Base-by-base conservation (phyloP, 2,329 filamentous ascomycete species). In the Chrysosporium keratinophilum region DNA sequence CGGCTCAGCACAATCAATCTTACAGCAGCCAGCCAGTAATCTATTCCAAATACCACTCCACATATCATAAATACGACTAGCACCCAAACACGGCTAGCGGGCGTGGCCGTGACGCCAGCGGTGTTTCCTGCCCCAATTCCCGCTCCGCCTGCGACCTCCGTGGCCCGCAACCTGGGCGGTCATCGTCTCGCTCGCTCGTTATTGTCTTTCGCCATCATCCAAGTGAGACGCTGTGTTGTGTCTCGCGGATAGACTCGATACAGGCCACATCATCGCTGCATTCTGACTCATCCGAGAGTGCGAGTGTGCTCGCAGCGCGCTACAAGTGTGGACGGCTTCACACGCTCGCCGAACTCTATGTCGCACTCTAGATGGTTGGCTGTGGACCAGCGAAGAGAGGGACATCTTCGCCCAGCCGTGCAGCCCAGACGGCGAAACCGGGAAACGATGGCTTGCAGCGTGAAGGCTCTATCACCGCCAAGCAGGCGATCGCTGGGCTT, bases 81-180 rank as follows among this genome's bases (percentile, higher is more conserved):
- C 23, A 28, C 7, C 23, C 7, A 28, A 28, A 28, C 23, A n/a
- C 23, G 23, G 23, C 23, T 37, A 12, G 35, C 10, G n/a, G 35
- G 11, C 4, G 11, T 37, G 35, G 10, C 4, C 35, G 35, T 3
- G n/a, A 12, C 33, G 12, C 5, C 5, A 34, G 33, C 5, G 12
- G 44, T 14, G 44, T 15, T 4, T 14, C 1, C 17, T 23, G 5
- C 11, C 7, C 9, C 17, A 7, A 43, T 35, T 51, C 49, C 49
- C 49, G 49, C 49, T 51, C 49, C 49, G 49, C 49, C 49, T 43
- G 5, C 4, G 28, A 14, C n/a, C 23, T 23, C 3, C 49, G 43
- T 51, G 49, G 49, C 23, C 23, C 23, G 23, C 49, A 44, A 14
- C 14, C 5, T 15, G 42, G 12, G 10, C 43, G 19, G 23, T 14